A percentile compares a stretch with the other conserved stretches of the same genome.
Evolutionary conservation across 23 red algal species (phyloP).

Genomic region (Gracilaria domingensis): DNA sequence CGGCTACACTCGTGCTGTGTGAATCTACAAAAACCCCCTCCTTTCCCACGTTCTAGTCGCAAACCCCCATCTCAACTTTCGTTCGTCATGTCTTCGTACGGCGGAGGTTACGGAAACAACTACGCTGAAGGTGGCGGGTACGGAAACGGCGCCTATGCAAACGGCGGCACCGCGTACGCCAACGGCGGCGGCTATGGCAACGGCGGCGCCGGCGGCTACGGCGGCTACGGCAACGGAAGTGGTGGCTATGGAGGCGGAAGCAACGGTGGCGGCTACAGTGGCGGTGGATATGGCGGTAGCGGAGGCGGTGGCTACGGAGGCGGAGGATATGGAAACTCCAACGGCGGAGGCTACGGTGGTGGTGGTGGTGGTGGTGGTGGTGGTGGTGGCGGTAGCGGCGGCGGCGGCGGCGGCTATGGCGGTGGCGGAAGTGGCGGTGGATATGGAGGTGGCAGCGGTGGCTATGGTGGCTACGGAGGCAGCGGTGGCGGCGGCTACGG

Average conservation of each 20-base stretch:
- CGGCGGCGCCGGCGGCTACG: constrained; percentile 12
- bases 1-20: not conserved
- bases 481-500: not conserved
- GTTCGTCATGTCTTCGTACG: constrained; percentile 32
- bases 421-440: constrained; percentile 3
- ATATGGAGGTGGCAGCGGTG: constrained; percentile 11
- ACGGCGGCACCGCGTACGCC: constrained; percentile 3
- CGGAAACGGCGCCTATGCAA: not conserved
- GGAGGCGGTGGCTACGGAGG: constrained; percentile 8
- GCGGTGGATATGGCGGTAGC: constrained; percentile 9
- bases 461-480: not conserved
- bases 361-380: constrained; percentile 23
- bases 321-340: constrained; percentile 21
- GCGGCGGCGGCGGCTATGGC: constrained; percentile 31
- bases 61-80: not conserved
- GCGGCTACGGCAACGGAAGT: not conserved
- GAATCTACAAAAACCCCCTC: not conserved
- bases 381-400: not conserved
- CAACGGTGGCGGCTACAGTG: not conserved
- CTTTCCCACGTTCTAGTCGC: not conserved
- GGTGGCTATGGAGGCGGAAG: constrained; percentile 19
- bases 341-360: constrained; percentile 30
- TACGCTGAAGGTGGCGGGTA: constrained; percentile 30
- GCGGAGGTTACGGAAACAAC: constrained; percentile 48
- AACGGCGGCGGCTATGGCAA: constrained; percentile 24